Percentiles rank a stretch among this genome's conserved stretches.
These are phyloP conservation scores for Venturia nashicola DNA, from an alignment of 2,329 filamentous ascomycete species.

Conservation along the genomic window DNA sequence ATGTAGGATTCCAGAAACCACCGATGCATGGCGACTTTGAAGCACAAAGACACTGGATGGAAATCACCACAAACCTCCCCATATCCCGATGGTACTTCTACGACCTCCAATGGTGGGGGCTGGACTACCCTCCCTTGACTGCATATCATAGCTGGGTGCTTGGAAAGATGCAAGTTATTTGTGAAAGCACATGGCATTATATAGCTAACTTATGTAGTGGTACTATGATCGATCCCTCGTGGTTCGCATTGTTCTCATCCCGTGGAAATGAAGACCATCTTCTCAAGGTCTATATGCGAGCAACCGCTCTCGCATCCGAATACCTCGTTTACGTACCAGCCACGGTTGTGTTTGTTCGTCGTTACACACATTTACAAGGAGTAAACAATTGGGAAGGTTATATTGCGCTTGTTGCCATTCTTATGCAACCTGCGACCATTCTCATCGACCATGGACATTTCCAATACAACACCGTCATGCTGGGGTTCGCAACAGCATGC, in stretches of 20 bases:
- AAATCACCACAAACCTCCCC: slow-evolving; percentile 79
- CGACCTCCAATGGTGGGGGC: slow-evolving; percentile 91
- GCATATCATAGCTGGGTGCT: slow-evolving; percentile 98
- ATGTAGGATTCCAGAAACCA: slow-evolving; percentile 60
- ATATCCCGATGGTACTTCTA: slow-evolving; percentile 97
- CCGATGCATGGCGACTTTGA: slow-evolving; percentile 97
- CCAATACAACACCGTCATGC: slow-evolving; percentile 98
- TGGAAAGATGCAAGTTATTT: slow-evolving; percentile 55
- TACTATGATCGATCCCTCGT: slow-evolving; percentile 61
- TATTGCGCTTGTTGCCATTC: slow-evolving; percentile 74
- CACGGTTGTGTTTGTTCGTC: slow-evolving; percentile 69
- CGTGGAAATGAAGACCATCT: slow-evolving; percentile 66
- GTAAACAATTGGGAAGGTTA: slow-evolving; percentile 73
- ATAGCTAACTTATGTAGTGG: slow-evolving; percentile 38
- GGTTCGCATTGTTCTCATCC: slow-evolving; percentile 79
- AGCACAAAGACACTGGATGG: slow-evolving; percentile 98
- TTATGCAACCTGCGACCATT: slow-evolving; percentile 84
- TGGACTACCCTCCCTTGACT: slow-evolving; percentile 94
- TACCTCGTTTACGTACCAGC: slow-evolving; percentile 84
- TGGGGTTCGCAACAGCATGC: slow-evolving; percentile 75
- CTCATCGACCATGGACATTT: slow-evolving; percentile 93
- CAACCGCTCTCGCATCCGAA: slow-evolving; percentile 80
- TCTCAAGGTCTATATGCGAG: slow-evolving; percentile 92
- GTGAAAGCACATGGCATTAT: neutral
- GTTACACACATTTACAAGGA: slow-evolving; percentile 62